A percentile compares a stretch with the other conserved stretches of the same genome.
These are phyloP conservation scores for Erodium texanum DNA, from an alignment of 441 rosid species.

Conservation along the genomic window DNA sequence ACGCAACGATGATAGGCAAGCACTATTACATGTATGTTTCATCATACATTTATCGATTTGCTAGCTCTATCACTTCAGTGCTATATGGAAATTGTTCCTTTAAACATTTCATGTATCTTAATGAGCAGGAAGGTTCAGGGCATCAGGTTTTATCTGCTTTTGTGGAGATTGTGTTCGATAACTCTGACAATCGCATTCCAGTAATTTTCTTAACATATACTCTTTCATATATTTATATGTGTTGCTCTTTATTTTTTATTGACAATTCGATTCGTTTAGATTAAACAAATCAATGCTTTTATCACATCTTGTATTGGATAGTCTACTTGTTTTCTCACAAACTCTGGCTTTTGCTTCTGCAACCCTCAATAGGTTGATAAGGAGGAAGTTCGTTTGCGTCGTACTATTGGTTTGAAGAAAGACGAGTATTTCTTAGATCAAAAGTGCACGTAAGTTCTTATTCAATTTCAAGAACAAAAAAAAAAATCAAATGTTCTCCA, in stretches of 20 bases:
- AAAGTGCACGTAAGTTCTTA: conserved; percentile 72
- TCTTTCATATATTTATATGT: neutral
- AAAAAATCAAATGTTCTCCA: neutral
- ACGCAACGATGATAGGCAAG: conserved; percentile 86
- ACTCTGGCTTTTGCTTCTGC: conserved; percentile 22
- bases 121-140: conserved; percentile 92
- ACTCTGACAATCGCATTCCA: conserved; percentile 84
- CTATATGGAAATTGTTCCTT: conserved; percentile 4
- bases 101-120: conserved; percentile 3
- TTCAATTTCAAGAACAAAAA: neutral
- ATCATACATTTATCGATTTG: conserved; percentile 2
- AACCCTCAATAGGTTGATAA: conserved; percentile 67
- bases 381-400: conserved; percentile 87
- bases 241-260: neutral
- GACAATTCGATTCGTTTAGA: neutral
- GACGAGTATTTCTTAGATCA: conserved; percentile 92
- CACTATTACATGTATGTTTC: conserved; percentile 73
- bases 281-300: neutral
- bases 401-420: conserved; percentile 81
- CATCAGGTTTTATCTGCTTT: conserved; percentile 90
- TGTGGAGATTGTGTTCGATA: conserved; percentile 98
- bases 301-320: conserved; percentile 8
- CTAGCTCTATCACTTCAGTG: conserved; percentile 6
- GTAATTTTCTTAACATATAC: conserved; percentile 25
- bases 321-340: conserved; percentile 10